phyloP scores from a whole-genome alignment of 768 basidiomycete species.

The Lanmaoa rubissima region DNA sequence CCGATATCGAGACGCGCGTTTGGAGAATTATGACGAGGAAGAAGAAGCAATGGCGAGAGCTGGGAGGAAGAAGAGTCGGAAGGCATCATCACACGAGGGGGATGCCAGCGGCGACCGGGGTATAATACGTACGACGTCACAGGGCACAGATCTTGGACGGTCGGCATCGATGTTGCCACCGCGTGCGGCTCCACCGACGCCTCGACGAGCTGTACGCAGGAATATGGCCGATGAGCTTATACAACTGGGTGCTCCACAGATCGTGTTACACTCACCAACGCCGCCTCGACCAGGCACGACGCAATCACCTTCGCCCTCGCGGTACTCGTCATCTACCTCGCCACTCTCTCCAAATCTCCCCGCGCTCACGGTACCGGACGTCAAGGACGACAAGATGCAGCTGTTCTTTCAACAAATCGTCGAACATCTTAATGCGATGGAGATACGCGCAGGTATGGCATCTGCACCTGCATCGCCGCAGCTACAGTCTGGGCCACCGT shows the following conservation, averaged over 20 bases:
- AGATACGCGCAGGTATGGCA: conserved; percentile 44
- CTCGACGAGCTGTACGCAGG: conserved; percentile 48
- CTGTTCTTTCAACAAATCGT: conserved; percentile 85
- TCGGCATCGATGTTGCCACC: conserved; percentile 46
- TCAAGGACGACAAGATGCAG: conserved; percentile 75
- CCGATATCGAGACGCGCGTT: conserved; percentile 57
- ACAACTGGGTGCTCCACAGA: conserved; percentile 20
- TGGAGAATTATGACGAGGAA: conserved; percentile 75
- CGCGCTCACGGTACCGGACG: conserved; percentile 59
- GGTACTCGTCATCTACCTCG: conserved; percentile 26
- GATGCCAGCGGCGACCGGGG: conserved; percentile 22
- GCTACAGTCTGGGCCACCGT: conserved; percentile 6
- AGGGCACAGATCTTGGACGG: conserved; percentile 23
- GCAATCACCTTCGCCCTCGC: conserved; percentile 25
- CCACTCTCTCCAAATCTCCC: conserved; percentile 41
- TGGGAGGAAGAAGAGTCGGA: conserved; percentile 35
- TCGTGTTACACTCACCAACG: conserved; percentile 27
- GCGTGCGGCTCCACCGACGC: conserved; percentile 60
- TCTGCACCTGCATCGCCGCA: conserved; percentile 18
- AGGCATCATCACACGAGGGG: conserved; percentile 29
- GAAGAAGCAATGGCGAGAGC: conserved; percentile 44
- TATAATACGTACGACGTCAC: conserved; percentile 26
- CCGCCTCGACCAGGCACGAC: conserved; percentile 21
- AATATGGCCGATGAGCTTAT: conserved; percentile 19
- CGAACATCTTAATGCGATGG: conserved; percentile 73